Evolutionary conservation across 148 eudicot genomes (phyloP), one percentile per base, ranked within the genome.

Genomic region (Arctostaphylos glauca): DNA sequence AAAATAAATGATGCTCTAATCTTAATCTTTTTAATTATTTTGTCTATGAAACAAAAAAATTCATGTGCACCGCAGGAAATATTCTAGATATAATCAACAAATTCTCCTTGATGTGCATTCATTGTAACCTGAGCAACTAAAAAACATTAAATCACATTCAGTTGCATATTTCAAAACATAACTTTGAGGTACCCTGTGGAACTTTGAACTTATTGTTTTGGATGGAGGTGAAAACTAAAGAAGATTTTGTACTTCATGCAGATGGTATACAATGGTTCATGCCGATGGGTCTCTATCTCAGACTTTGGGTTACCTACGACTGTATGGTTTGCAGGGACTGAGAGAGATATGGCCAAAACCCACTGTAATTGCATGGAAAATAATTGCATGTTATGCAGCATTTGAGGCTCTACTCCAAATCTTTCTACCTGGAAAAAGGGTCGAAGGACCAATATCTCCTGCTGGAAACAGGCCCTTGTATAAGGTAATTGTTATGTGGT

Each of bases 181-280:
- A 4, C 7, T 48, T 83, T 41, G 62, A 67, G 82, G 18, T 44
- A 12, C 6, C 8, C 19, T 71, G 5, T 58, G 16, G 31, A 19
- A 25, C 46, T 71, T 44, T 81, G n/a, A 50, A 70, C 49, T 77
- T 55, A 31, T 18, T 79, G 66, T 54, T 44, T 56, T 64, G 21
- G 55, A 49, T 21, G 59, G 47, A 41, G 13, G 53, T 64, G 31
- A 68, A 7, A n/a, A 1, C 5, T 43, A 62, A 76, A 48, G 4
- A 25, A 49, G 74, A 68, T 4, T 79, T 83, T 74, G 47, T 18
- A 59, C 16, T 77, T 68, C 76, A 81, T 85, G 88, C 90, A 96
- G 99, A 89, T 96, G 99, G 99, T 93, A 96, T 77, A 93, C 99
- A 6, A 92, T 94, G 98, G 99, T 96, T 48, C 99, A 96, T 84